Evolutionary conservation across 108 stramenopile genomes (phyloP).

Genomic region (Discostella stelligeroides): DNA sequence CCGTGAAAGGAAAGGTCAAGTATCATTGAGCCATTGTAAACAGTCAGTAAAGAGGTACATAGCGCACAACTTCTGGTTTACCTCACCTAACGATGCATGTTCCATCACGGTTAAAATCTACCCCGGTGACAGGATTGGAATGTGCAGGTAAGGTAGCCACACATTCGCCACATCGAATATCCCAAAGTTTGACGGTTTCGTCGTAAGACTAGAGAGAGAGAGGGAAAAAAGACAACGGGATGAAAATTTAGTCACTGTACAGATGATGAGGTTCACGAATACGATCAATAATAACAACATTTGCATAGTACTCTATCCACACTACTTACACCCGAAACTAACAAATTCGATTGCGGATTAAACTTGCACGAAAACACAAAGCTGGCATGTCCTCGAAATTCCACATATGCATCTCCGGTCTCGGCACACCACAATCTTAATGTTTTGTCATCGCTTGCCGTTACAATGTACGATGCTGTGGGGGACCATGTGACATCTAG

Average conservation of each 20-base stretch:
- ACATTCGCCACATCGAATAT: constrained; percentile 90
- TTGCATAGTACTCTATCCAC: background rate
- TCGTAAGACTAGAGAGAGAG: constrained; percentile 63
- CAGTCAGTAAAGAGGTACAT: background rate
- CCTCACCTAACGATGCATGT: constrained; percentile 69
- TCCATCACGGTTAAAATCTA: constrained; percentile 88
- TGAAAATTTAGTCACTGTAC: too few relatives aligned
- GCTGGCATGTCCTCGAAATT: constrained; percentile 88
- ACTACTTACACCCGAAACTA: constrained; percentile 66
- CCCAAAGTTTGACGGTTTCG: constrained; percentile 96
- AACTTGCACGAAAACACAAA: constrained; percentile 91
- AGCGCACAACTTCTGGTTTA: background rate
- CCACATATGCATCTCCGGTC: constrained; percentile 81
- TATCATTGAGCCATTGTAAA: background rate
- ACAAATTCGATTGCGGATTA: constrained; percentile 78
- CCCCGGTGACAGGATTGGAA: constrained; percentile 94
- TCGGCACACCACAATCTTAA: constrained; percentile 84
- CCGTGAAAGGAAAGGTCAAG: background rate
- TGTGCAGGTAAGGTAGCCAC: constrained; percentile 92
- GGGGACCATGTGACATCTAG: constrained; percentile 76
- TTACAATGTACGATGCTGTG: constrained; percentile 73
- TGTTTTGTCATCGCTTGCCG: constrained; percentile 92
- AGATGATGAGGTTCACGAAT: too few relatives aligned
- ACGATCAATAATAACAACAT: too few relatives aligned
- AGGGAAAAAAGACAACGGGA: background rate